Evolutionary conservation across 768 basidiomycete genomes (phyloP).

Genomic region (Coprinellus aureogranulatus): DNA sequence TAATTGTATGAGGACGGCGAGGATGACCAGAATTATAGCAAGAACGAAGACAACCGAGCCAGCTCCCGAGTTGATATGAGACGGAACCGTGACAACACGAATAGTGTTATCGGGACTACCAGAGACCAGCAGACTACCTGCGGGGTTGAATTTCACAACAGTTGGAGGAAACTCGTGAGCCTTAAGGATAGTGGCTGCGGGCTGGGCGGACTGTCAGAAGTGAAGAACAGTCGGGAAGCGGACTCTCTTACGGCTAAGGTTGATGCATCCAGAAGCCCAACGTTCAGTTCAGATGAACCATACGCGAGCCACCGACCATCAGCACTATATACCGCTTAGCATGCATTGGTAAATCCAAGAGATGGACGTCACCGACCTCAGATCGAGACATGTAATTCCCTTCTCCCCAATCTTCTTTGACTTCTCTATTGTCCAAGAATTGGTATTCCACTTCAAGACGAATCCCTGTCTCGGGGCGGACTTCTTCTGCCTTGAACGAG

Average conservation of each 20-base stretch:
- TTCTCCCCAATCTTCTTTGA: conserved; percentile 73
- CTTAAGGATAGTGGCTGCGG: conserved; percentile 85
- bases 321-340: conserved; percentile 41
- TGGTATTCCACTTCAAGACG: conserved; percentile 70
- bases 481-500: conserved; percentile 56
- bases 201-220: conserved; percentile 38
- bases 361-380: conserved; percentile 57
- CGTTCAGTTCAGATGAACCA: conserved; percentile 82
- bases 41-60: conserved; percentile 35
- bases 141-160: conserved; percentile 82
- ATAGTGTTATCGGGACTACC: conserved; percentile 90
- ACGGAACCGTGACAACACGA: conserved; percentile 54
- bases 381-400: conserved; percentile 82
- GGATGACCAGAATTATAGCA: conserved; percentile 30
- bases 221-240: neutral
- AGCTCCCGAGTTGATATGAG: conserved; percentile 39
- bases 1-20: conserved; percentile 15
- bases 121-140: conserved; percentile 75
- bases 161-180: conserved; percentile 96
- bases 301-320: conserved; percentile 83
- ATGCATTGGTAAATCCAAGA: conserved; percentile 4
- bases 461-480: conserved; percentile 57
- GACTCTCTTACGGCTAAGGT: conserved; percentile 64
- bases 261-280: conserved; percentile 79
- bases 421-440: conserved; percentile 64